These are phyloP conservation scores for Ophiostoma pallidulum DNA, from an alignment of 2,329 filamentous ascomycete species.

Conservation along the genomic window DNA sequence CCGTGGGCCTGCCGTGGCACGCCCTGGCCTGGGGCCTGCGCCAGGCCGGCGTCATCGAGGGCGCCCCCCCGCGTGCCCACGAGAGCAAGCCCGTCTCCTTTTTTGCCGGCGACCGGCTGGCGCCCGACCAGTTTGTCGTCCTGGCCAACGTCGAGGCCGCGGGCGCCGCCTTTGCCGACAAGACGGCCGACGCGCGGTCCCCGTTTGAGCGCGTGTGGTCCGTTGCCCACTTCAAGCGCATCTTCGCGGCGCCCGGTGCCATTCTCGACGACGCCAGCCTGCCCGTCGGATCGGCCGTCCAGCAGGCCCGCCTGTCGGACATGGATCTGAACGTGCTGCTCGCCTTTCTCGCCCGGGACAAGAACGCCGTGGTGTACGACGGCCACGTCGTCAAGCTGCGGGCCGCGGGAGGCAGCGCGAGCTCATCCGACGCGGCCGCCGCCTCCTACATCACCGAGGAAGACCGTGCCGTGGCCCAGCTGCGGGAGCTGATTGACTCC, in stretches of 20 bases:
- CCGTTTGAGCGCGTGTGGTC: constrained; percentile 61
- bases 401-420: constrained; percentile 29
- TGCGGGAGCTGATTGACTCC: constrained; percentile 69
- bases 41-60: constrained; percentile 54
- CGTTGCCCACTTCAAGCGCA: constrained; percentile 51
- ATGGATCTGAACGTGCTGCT: constrained; percentile 62
- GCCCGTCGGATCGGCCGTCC: constrained; percentile 9
- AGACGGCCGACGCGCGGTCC: constrained; percentile 32
- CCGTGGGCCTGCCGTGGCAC: constrained; percentile 59
- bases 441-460: constrained; percentile 65
- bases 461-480: constrained; percentile 71
- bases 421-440: constrained; percentile 34
- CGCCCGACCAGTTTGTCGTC: constrained; percentile 53
- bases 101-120: constrained; percentile 5
- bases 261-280: constrained; percentile 28
- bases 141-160: constrained; percentile 52
- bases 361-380: constrained; percentile 48
- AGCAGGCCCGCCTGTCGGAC: constrained; percentile 46
- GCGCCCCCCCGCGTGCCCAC: constrained; percentile 18
- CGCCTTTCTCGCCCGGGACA: constrained; percentile 59
- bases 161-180: constrained; percentile 43
- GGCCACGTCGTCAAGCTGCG: constrained; percentile 68
- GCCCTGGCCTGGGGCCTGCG: constrained; percentile 67
- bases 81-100: background rate
- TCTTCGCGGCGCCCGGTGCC: constrained; percentile 38